Evolutionary conservation across 1,284 basidiomycete species (phyloP), one percentile per base, ranked within the genome.

Genomic region (Papiliotrema nemorosa): DNA sequence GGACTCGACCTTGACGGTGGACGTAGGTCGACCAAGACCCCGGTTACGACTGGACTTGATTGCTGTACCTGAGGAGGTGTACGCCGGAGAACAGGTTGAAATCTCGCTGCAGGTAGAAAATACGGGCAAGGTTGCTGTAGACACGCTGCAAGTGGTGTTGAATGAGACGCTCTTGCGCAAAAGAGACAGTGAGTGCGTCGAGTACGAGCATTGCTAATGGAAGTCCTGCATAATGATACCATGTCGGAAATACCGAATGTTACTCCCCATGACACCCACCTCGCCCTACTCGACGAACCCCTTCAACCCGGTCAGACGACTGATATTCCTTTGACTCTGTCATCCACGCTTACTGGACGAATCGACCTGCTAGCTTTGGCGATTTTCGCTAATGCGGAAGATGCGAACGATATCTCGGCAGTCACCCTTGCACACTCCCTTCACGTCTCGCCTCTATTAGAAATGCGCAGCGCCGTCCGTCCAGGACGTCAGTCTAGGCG

Each of bases 1-100:
- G 18, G 78, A 79, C 54, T 55, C 58, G 5, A 67, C 65, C 3
- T 58, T 80, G 38, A 59, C 53, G 1, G 63, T 79, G 5, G 50
- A 54, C 1, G 66, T 79, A 10, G 61, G 66, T 2, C 52, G 61
- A 5, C 53, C 63, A 0, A 51, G 66, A 41, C 77, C 78, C 22
- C 52, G 59, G 1, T 45, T 79, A 0, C 42, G 39, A 2, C 58
- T 69, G 3, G 53, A 63, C 31, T 44, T 69, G 13, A 47, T 57
- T 1, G 56, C 37, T 9, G 39, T 74, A 0, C 68, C 70, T 0
- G 41, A 52, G 0, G 46, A 27, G 9, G 39, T 76, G 27, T 66
- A 56, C 13, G 66, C 61, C 1, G 76, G 76, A 3, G 73, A 78
- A 51, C 55, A 55, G 5, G 50, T 59, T 3, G 35, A 50, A 5